Conservation (phyloP, 1,139 yeast species). For the Hemisphaericaspora xylanilytica region DNA sequence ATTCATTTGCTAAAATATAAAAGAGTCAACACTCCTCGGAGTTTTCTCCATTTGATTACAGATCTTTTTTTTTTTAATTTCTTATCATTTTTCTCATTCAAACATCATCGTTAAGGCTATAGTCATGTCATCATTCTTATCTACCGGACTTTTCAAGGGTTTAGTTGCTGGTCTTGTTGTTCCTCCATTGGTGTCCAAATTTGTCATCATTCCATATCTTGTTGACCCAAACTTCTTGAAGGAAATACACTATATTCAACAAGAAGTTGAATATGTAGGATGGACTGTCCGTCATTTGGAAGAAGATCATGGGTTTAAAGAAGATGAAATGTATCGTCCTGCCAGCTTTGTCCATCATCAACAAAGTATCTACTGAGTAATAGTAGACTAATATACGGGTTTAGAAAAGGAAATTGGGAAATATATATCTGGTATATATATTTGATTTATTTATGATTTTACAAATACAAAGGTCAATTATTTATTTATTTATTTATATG, state of each 20-base stretch:
- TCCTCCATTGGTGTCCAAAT: slow-evolving; percentile 32
- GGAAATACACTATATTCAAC: slow-evolving; percentile 33
- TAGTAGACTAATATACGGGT: neutral
- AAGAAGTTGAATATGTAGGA: slow-evolving; percentile 37
- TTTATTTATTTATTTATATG: too few relatives aligned
- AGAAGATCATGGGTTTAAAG: slow-evolving; percentile 28
- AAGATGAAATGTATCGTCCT: slow-evolving; percentile 33
- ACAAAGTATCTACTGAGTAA: neutral
- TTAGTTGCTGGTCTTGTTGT: slow-evolving; percentile 28
- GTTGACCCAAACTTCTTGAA: slow-evolving; percentile 23
- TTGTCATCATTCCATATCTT: slow-evolving; percentile 25
- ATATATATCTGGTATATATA: slow-evolving; percentile 3
- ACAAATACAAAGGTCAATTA: neutral
- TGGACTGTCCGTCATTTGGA: slow-evolving; percentile 38
- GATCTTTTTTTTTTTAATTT: too few relatives aligned
- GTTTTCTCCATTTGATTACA: too few relatives aligned
- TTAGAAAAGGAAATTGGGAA: neutral
- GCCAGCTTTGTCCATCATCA: slow-evolving; percentile 10
- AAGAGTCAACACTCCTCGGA: too few relatives aligned
- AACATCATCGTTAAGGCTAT: too few relatives aligned
- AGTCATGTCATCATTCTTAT: slow-evolving; percentile 11
- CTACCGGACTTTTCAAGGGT: slow-evolving; percentile 20
- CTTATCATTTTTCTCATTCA: too few relatives aligned
- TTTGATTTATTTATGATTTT: neutral
- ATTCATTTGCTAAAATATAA: too few relatives aligned